These are phyloP conservation scores for Aspergillus sclerotialis DNA, from an alignment of 2,329 filamentous ascomycete genomes.

Conservation along the genomic window DNA sequence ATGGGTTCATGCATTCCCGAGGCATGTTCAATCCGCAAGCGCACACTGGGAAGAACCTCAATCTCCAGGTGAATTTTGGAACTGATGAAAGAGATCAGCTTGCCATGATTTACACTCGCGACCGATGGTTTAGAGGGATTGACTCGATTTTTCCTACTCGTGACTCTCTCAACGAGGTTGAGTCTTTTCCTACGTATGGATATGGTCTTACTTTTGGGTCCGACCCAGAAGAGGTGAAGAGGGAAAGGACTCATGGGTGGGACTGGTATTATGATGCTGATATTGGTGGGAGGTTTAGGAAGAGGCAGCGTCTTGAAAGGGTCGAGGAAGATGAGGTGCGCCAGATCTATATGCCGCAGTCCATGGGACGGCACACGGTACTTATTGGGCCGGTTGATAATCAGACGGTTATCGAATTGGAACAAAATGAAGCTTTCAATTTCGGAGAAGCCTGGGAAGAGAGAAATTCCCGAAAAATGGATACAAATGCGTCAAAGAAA, in stretches of 20 bases:
- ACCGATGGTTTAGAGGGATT: conserved; percentile 41
- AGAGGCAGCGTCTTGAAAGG: conserved; percentile 31
- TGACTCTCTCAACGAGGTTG: conserved; percentile 23
- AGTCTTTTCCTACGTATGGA: conserved; percentile 24
- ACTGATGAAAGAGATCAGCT: conserved; percentile 43
- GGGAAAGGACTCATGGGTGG: conserved; percentile 43
- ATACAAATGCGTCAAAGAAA: not conserved
- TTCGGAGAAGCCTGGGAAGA: conserved; percentile 40
- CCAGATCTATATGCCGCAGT: conserved; percentile 35
- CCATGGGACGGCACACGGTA: conserved; percentile 33
- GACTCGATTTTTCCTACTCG: conserved; percentile 48
- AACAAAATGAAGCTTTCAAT: conserved; percentile 35
- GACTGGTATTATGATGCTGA: conserved; percentile 46
- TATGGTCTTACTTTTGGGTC: conserved; percentile 40
- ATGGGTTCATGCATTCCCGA: conserved; percentile 27
- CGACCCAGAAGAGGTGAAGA: conserved; percentile 31
- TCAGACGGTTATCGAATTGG: conserved; percentile 39
- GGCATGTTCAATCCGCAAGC: conserved; percentile 29
- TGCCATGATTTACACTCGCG: conserved; percentile 41
- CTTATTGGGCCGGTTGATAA: conserved; percentile 45
- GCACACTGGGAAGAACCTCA: conserved; percentile 36
- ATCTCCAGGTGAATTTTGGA: conserved; percentile 46
- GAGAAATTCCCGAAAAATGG: conserved; percentile 9
- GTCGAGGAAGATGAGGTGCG: conserved; percentile 32
- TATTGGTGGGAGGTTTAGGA: conserved; percentile 35